phyloP scores from a whole-genome alignment of 495 filamentous ascomycete genomes.

The Hypoxylon lenormandii region DNA sequence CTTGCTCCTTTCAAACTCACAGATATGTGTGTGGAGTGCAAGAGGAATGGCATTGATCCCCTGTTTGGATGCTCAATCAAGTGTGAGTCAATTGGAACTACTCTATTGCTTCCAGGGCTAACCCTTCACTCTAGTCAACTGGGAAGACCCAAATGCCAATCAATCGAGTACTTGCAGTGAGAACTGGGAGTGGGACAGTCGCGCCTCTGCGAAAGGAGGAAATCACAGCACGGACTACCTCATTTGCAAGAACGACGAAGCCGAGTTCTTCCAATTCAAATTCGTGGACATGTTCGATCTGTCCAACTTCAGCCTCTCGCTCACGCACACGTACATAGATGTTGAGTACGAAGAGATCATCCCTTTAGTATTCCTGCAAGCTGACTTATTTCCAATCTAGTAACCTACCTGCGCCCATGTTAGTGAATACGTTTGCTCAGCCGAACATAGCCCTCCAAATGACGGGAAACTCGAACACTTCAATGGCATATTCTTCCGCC shows the following conservation, averaged over 20 bases:
- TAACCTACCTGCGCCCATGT: slow-evolving; percentile 40
- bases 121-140: slow-evolving; percentile 43
- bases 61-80: slow-evolving; percentile 40
- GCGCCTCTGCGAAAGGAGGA: slow-evolving; percentile 31
- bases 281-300: slow-evolving; percentile 43
- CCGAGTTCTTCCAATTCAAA: slow-evolving; percentile 44
- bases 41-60: slow-evolving; percentile 10
- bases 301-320: slow-evolving; percentile 50
- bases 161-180: slow-evolving; percentile 43
- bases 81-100: slow-evolving; percentile 32
- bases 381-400: slow-evolving; percentile 29
- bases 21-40: slow-evolving; percentile 44
- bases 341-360: slow-evolving; percentile 39
- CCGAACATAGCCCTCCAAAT: slow-evolving; percentile 29
- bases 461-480: slow-evolving; percentile 14
- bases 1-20: slow-evolving; percentile 44
- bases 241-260: slow-evolving; percentile 36
- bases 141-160: slow-evolving; percentile 55
- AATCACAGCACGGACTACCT: slow-evolving; percentile 41
- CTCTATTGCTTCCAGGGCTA: neutral
- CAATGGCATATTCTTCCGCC: slow-evolving; percentile 15
- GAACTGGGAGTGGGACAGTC: slow-evolving; percentile 52
- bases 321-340: slow-evolving; percentile 51
- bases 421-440: slow-evolving; percentile 25
- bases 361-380: neutral